phyloP scores from a whole-genome alignment of 2,329 filamentous ascomycete species.

The Helminthosporium solani region DNA sequence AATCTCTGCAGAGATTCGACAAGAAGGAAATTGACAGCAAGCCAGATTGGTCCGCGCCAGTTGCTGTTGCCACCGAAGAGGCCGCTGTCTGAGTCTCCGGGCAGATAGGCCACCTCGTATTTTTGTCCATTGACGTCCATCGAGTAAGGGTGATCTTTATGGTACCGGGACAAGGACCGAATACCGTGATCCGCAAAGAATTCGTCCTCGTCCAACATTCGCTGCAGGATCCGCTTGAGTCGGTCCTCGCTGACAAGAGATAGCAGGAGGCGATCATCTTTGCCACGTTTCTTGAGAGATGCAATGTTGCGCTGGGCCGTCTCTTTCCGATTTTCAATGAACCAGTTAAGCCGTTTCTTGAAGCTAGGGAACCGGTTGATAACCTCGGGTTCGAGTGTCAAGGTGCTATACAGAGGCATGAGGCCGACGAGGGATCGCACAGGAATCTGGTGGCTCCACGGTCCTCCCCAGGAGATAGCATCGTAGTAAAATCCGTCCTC shows the following conservation, averaged over 20 bases:
- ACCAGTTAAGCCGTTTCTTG: constrained; percentile 92
- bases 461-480: constrained; percentile 93
- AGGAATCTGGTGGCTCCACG: constrained; percentile 88
- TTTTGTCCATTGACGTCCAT: constrained; percentile 94
- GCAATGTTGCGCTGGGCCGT: constrained; percentile 92
- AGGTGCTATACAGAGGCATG: constrained; percentile 88
- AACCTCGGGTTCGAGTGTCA: constrained; percentile 90
- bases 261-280: constrained; percentile 82
- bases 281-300: constrained; percentile 85
- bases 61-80: constrained; percentile 97
- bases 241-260: constrained; percentile 91
- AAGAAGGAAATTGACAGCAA: constrained; percentile 92
- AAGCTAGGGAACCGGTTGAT: constrained; percentile 90
- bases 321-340: constrained; percentile 82
- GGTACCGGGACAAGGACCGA: constrained; percentile 85
- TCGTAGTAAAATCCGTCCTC: constrained; percentile 98
- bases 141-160: constrained; percentile 84
- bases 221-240: constrained; percentile 81
- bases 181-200: constrained; percentile 91
- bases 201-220: constrained; percentile 92
- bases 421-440: constrained; percentile 89
- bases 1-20: constrained; percentile 94
- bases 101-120: constrained; percentile 85
- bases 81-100: constrained; percentile 94
- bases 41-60: constrained; percentile 93